Evolutionary conservation across 164 flowering plant species (phyloP).

Genomic region (Berberis thunbergii): DNA sequence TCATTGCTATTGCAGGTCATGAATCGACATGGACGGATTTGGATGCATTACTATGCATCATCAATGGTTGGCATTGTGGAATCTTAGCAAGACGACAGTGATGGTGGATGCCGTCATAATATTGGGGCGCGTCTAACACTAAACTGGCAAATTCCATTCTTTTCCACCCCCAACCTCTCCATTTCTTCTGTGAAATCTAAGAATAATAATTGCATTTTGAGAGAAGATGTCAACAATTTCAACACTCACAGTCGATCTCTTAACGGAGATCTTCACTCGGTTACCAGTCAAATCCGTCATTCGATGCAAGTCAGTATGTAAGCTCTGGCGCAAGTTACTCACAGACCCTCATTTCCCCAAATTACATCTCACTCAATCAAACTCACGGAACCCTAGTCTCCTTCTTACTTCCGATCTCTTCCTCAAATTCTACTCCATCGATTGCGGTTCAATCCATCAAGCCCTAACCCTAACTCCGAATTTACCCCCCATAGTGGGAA

Average conservation of each 20-base stretch:
- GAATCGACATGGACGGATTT: no score
- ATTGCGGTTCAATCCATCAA: neutral
- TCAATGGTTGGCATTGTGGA: no score
- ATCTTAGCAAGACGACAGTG: no score
- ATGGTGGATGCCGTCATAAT: no score
- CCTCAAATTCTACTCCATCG: neutral
- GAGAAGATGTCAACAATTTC: neutral
- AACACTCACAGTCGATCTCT: constrained; percentile 11
- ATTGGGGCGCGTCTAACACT: no score
- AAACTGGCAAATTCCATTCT: no score
- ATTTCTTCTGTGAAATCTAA: no score
- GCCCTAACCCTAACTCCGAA: neutral
- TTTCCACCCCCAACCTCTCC: no score
- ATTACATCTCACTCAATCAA: neutral
- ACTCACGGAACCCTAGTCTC: neutral
- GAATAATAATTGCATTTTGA: no score
- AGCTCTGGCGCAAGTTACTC: neutral
- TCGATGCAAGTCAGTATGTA: constrained; percentile 1
- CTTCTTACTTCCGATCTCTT: neutral
- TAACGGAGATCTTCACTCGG: neutral
- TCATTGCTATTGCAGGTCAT: no score
- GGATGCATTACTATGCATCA: no score
- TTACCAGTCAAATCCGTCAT: neutral
- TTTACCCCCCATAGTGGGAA: neutral
- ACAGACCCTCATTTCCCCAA: neutral